A percentile compares a stretch with the other conserved stretches of the same genome.
These are phyloP conservation scores for Solanum okadae DNA, from an alignment of 257 asterid species.

Conservation along the genomic window DNA sequence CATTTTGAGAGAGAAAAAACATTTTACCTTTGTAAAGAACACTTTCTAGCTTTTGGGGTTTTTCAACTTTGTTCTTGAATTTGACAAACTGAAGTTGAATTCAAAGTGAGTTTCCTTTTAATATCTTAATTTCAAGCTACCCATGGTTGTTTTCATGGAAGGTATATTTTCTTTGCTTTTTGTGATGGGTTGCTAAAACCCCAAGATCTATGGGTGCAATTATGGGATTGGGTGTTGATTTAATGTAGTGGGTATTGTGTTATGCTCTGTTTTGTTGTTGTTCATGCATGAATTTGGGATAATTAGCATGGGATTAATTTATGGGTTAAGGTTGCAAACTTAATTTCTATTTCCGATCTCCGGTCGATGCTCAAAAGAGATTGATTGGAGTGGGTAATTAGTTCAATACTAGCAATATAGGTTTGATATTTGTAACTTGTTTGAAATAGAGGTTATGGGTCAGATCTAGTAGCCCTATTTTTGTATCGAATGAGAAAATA, in stretches of 20 bases:
- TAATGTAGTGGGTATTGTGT: not conserved
- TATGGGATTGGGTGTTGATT: not conserved
- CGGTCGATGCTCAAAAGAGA: not conserved
- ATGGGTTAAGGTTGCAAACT: not conserved
- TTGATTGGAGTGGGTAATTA: not conserved
- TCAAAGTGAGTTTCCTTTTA: not conserved
- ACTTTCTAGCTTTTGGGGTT: not conserved
- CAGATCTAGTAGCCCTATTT: not conserved
- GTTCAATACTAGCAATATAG: not conserved
- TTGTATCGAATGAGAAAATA: not conserved
- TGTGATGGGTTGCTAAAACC: not conserved
- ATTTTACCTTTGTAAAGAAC: not conserved
- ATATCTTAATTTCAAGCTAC: not conserved
- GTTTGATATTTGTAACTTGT: not conserved
- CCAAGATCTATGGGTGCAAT: not conserved
- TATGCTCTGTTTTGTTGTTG: not conserved
- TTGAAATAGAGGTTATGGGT: not conserved
- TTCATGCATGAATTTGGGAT: not conserved
- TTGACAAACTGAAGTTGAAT: not conserved
- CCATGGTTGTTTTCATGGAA: not conserved
- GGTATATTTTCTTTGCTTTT: not conserved
- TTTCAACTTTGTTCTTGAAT: not conserved
- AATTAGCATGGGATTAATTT: not conserved
- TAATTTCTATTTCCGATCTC: not conserved
- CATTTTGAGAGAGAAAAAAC: not conserved